Base-by-base conservation (phyloP, 2,329 filamentous ascomycete species). In the Bipolaris cookei region DNA sequence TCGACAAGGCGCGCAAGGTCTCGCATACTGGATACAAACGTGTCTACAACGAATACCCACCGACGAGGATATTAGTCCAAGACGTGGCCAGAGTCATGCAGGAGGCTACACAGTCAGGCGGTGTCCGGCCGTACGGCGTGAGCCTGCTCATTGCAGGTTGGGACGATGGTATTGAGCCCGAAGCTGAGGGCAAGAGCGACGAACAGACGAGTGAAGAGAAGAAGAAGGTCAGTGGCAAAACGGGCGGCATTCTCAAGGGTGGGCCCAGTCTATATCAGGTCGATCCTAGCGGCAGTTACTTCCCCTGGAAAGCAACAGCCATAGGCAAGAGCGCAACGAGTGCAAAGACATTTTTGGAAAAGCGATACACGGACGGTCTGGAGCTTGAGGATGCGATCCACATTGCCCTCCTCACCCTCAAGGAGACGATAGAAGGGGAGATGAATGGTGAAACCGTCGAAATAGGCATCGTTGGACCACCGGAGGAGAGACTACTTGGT, bases 31-130 rank as follows among this genome's bases (percentile, higher is more conserved):
- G 89, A 78, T 99, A 99, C 88, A 99, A 99, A 87, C 92, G 95
- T 79, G 93, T 99, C 83, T 99, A 99, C 85, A 99, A 99, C 82
- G 95, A 99, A 82, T 99, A 99, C 82, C 95, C 95, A n/a, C 95
- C 95, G 5, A 99, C 95, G 55, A 89, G 95, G 78, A 99, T 99
- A 89, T 86, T 99, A 81, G 95, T 99, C 55, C 95, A 99, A 81
- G 95, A 99, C 74, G 93, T 99, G 56, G 95, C 95, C 58, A 87
- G 92, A 64, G 94, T 98, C 67, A 97, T 99, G 89, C 95, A 99
- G 81, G 95, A 99, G 81, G 95, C 95, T 60, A 99, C 95, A 59
- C 95, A 99, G 80, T 97, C 92, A 37, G 95, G 95, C 76, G 95
- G 95, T 87, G 94, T 99, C 63, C 86, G 95, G 64, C 95, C 95